A percentile compares a stretch with the other conserved stretches of the same genome.
Conservation (phyloP, 768 basidiomycete species). For the Daedaleopsis sinensis region DNA sequence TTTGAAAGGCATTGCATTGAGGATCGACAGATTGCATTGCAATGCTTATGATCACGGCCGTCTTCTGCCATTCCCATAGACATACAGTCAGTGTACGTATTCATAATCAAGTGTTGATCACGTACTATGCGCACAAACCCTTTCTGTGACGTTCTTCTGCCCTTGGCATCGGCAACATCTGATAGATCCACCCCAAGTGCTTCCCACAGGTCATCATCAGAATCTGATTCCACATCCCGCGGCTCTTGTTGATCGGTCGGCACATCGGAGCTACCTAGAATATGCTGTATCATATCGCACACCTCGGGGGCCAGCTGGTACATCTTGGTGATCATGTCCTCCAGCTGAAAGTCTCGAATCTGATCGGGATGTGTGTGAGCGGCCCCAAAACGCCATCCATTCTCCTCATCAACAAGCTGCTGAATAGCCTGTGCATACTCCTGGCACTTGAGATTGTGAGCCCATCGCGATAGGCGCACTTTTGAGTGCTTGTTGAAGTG, state of each 20-base stretch:
- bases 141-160: no score
- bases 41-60: background rate
- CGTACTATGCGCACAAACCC: no score
- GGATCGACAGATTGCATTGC: conserved; percentile 22
- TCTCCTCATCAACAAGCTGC: background rate
- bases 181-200: background rate
- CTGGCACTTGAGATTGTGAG: no score
- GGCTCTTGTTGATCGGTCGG: no score
- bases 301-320: background rate
- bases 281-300: background rate
- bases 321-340: background rate
- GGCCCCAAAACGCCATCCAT: background rate
- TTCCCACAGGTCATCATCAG: background rate
- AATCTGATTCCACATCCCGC: no score
- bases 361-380: background rate
- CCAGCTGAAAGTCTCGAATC: background rate
- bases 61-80: background rate
- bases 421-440: no score
- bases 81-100: no score
- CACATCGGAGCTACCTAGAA: background rate
- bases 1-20: conserved; percentile 25
- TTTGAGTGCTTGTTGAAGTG: background rate
- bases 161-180: no score
- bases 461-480: no score
- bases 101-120: no score